These are phyloP conservation scores for Rhodotorula babjevae DNA, from an alignment of 768 basidiomycete species.

Conservation along the genomic window DNA sequence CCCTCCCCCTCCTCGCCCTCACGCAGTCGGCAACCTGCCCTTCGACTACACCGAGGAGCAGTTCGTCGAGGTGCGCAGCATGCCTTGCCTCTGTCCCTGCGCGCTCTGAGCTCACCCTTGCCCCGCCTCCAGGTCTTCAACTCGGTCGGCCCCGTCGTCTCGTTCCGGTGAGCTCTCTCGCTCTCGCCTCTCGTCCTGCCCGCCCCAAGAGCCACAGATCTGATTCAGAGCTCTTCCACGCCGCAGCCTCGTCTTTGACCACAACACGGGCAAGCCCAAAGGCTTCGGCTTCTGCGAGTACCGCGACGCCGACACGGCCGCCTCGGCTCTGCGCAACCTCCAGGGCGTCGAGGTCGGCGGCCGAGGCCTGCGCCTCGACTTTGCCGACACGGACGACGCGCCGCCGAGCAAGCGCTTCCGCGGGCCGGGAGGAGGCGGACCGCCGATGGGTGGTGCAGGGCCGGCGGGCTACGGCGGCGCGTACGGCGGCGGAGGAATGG, in stretches of 20 bases:
- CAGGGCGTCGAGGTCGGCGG: constrained; percentile 90
- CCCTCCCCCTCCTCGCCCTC: neutral
- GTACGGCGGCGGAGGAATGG: constrained; percentile 34
- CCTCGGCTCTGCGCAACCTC: constrained; percentile 90
- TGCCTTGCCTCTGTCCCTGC: neutral
- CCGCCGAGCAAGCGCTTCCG: constrained; percentile 67
- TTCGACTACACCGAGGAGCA: constrained; percentile 40
- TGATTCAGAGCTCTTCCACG: neutral
- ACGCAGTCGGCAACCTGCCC: constrained; percentile 38
- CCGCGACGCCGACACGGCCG: constrained; percentile 85
- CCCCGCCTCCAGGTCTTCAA: constrained; percentile 36
- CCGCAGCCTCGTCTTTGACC: constrained; percentile 44
- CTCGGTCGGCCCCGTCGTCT: constrained; percentile 43
- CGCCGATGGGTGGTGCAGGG: constrained; percentile 25
- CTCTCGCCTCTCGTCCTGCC: neutral
- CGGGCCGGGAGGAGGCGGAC: constrained; percentile 70
- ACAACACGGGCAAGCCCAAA: constrained; percentile 80
- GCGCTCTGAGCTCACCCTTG: neutral
- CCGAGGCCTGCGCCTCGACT: constrained; percentile 84
- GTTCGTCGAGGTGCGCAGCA: constrained; percentile 27
- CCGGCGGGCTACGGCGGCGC: constrained; percentile 24
- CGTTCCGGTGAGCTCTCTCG: constrained; percentile 32
- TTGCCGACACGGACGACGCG: constrained; percentile 87
- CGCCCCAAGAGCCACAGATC: neutral
- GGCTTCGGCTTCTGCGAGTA: constrained; percentile 60